phyloP scores from a whole-genome alignment of 345 rosid species.

The Turritis glabra region DNA sequence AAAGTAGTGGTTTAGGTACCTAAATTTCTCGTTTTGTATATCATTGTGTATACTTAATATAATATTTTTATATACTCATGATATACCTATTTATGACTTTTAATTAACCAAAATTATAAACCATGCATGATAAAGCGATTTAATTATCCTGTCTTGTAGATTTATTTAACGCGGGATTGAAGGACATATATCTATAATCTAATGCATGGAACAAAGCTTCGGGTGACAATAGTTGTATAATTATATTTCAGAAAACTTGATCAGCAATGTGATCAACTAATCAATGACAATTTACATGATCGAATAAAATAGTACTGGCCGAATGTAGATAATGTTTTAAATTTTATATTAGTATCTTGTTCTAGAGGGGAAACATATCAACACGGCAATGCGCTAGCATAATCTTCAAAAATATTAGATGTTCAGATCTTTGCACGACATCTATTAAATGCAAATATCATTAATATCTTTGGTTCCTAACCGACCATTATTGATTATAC shows the following conservation, averaged over 20 bases:
- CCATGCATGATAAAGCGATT: no score
- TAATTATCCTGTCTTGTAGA: no score
- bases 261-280: neutral
- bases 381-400: neutral
- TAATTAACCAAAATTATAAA: no score
- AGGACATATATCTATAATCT: no score
- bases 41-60: neutral
- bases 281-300: conserved; percentile 16
- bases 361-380: conserved; percentile 9
- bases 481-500: conserved; percentile 4
- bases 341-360: neutral
- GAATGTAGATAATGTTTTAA: conserved; percentile 14
- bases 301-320: conserved; percentile 2
- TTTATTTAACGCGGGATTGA: no score
- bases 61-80: no score
- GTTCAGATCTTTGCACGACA: conserved; percentile 5
- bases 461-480: neutral
- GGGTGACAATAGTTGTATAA: neutral
- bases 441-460: neutral
- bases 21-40: neutral
- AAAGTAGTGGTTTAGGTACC: neutral
- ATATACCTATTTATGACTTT: no score
- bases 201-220: no score
- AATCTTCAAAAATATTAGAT: neutral
- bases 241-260: neutral